These are phyloP conservation scores for Toxicodendron radicans DNA, from an alignment of 345 rosid genomes.

Conservation along the genomic window DNA sequence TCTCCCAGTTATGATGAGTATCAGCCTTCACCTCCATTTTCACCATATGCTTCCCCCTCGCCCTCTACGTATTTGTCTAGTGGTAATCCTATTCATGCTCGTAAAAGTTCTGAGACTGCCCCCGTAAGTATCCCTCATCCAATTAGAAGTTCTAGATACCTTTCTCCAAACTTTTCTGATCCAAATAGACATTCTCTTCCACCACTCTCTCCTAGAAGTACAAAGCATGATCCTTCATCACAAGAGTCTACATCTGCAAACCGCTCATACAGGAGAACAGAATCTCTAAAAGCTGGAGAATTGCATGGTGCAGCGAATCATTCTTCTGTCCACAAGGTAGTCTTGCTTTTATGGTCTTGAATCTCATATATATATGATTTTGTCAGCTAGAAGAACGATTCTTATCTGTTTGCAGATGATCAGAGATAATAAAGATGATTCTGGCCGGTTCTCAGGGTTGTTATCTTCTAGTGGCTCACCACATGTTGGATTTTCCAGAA, in stretches of 20 bases:
- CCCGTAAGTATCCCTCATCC: slow-evolving; percentile 79
- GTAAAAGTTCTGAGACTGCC: slow-evolving; percentile 61
- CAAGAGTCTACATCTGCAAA: slow-evolving; percentile 79
- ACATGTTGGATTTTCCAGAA: slow-evolving; percentile 72
- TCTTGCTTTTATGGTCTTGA: not conserved
- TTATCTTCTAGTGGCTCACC: slow-evolving; percentile 87
- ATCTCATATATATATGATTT: slow-evolving; percentile 6
- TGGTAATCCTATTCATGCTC: slow-evolving; percentile 42
- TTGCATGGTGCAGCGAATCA: slow-evolving; percentile 56
- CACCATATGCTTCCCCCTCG: slow-evolving; percentile 70
- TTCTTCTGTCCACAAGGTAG: slow-evolving; percentile 67
- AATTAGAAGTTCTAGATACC: slow-evolving; percentile 48
- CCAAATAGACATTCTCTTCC: slow-evolving; percentile 77
- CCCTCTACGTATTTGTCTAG: slow-evolving; percentile 49
- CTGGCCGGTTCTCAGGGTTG: slow-evolving; percentile 83
- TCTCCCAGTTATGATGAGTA: slow-evolving; percentile 49
- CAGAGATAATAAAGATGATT: slow-evolving; percentile 75
- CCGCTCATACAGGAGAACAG: slow-evolving; percentile 54
- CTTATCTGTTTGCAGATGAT: slow-evolving; percentile 41
- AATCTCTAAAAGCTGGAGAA: slow-evolving; percentile 60
- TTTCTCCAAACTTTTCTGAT: slow-evolving; percentile 77
- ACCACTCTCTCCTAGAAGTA: slow-evolving; percentile 77
- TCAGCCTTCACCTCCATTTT: slow-evolving; percentile 89
- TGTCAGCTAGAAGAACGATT: slow-evolving; percentile 14
- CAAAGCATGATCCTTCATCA: slow-evolving; percentile 67